Evolutionary conservation across 805 yeast genomes (phyloP).

Genomic region (Wickerhamomyces silvicola): DNA sequence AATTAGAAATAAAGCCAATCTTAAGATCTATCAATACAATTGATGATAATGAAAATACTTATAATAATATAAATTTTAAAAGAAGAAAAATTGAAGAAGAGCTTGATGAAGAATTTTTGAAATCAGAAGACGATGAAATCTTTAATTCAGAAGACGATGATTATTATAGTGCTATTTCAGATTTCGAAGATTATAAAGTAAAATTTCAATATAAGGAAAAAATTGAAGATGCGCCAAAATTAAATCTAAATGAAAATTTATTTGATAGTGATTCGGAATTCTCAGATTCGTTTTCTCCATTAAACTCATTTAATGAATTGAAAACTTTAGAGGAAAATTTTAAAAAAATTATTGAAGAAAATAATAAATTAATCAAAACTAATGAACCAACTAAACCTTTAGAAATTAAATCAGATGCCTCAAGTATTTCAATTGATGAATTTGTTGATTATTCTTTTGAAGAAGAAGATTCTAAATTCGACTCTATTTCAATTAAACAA

Average conservation of each 20-base stretch:
- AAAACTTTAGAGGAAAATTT: slow-evolving; percentile 23
- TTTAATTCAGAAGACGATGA: slow-evolving; percentile 24
- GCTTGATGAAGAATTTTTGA: slow-evolving; percentile 1
- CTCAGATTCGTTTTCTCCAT: slow-evolving; percentile 9
- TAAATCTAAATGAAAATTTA: slow-evolving; percentile 5
- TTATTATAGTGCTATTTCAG: slow-evolving; percentile 20
- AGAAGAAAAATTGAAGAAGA: slow-evolving; percentile 14
- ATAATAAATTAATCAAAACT: slow-evolving; percentile 9
- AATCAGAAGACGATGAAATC: slow-evolving; percentile 18
- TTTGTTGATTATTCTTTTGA: slow-evolving; percentile 14
- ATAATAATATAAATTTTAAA: slow-evolving; percentile 22
- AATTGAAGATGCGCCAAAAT: slow-evolving; percentile 1
- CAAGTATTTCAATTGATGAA: slow-evolving; percentile 12
- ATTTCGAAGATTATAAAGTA: slow-evolving; percentile 11
- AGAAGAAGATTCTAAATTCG: slow-evolving; percentile 10
- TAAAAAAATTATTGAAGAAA: slow-evolving; percentile 21
- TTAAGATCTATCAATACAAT: slow-evolving; percentile 23
- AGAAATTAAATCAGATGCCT: slow-evolving; percentile 3
- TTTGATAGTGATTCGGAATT: slow-evolving; percentile 16
- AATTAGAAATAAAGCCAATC: slow-evolving; percentile 20
- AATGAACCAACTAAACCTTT: slow-evolving; percentile 3
- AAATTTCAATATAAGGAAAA: not conserved
- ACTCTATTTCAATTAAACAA: slow-evolving; percentile 5
- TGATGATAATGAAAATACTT: slow-evolving; percentile 23
- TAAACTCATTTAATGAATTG: slow-evolving; percentile 12